phyloP scores from a whole-genome alignment of 31 red algal genomes.

The Asparagopsis taxiformis region DNA sequence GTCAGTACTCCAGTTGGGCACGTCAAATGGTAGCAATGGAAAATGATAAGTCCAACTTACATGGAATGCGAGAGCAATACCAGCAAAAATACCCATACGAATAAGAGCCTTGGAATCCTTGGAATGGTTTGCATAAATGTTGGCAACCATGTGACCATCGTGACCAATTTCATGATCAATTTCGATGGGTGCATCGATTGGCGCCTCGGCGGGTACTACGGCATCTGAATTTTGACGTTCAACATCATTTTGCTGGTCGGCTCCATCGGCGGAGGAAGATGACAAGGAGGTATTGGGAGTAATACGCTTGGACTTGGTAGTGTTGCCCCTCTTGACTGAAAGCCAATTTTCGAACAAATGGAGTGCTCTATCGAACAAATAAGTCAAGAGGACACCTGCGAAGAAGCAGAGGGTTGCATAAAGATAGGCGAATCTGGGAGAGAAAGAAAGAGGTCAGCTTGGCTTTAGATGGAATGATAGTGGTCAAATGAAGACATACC shows the following conservation, averaged over 20 bases:
- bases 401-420: slow-evolving; percentile 92
- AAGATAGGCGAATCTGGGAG: slow-evolving; percentile 54
- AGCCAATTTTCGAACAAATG: slow-evolving; percentile 53
- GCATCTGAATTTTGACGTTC: not conserved
- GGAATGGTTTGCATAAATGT: slow-evolving; percentile 25
- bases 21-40: no score
- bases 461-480: not conserved
- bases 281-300: not conserved
- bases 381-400: slow-evolving; percentile 58
- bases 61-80: slow-evolving; percentile 63
- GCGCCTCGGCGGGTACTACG: not conserved
- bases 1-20: no score
- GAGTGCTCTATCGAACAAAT: slow-evolving; percentile 45
- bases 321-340: not conserved
- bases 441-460: slow-evolving; percentile 3
- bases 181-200: slow-evolving; percentile 25
- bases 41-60: slow-evolving; percentile 22
- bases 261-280: slow-evolving; percentile 9
- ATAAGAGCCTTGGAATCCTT: slow-evolving; percentile 48
- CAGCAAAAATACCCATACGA: slow-evolving; percentile 83
- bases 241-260: not conserved
- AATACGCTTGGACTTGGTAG: slow-evolving; percentile 1
- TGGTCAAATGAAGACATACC: slow-evolving; percentile 17
- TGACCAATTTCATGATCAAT: slow-evolving; percentile 51
- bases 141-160: slow-evolving; percentile 53